Conservation (phyloP, 176 grass and related monocot genomes). For the Olyra latifolia region DNA sequence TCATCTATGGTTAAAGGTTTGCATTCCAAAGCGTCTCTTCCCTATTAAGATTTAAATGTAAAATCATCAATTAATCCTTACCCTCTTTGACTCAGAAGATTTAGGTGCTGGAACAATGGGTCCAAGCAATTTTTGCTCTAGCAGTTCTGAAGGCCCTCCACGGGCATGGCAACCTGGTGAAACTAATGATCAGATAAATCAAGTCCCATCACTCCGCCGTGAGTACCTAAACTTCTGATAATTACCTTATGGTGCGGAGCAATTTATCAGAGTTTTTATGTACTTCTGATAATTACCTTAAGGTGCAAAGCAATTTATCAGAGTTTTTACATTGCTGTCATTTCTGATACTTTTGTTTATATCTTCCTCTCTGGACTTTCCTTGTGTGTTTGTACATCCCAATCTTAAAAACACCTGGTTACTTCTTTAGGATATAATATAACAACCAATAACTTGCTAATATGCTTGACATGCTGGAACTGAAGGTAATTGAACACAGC, state of each 20-base stretch:
- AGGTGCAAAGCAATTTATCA: slow-evolving; percentile 1
- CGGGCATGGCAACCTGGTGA: slow-evolving; percentile 51
- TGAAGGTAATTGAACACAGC: slow-evolving; percentile 13
- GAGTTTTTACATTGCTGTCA: background rate
- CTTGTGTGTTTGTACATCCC: background rate
- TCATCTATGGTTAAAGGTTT: slow-evolving; percentile 67
- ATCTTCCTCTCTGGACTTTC: slow-evolving; percentile 28
- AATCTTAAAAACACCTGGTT: slow-evolving; percentile 1
- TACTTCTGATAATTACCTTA: slow-evolving; percentile 29
- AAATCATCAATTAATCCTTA: slow-evolving; percentile 36
- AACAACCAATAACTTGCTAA: background rate
- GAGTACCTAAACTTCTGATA: slow-evolving; percentile 44
- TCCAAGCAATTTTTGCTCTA: slow-evolving; percentile 73
- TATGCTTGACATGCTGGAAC: background rate
- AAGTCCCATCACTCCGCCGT: slow-evolving; percentile 64
- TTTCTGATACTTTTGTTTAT: slow-evolving; percentile 16
- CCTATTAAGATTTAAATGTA: slow-evolving; percentile 1
- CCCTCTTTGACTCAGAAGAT: slow-evolving; percentile 55
- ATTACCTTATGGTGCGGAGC: background rate
- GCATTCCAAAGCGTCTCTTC: slow-evolving; percentile 14
- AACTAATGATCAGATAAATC: slow-evolving; percentile 70
- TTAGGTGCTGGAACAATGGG: slow-evolving; percentile 39
- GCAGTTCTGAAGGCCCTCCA: slow-evolving; percentile 57
- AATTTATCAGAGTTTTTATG: background rate
- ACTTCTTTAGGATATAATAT: slow-evolving; percentile 4